Evolutionary conservation across 805 yeast genomes (phyloP).

Genomic region (Ogataea sp.): DNA sequence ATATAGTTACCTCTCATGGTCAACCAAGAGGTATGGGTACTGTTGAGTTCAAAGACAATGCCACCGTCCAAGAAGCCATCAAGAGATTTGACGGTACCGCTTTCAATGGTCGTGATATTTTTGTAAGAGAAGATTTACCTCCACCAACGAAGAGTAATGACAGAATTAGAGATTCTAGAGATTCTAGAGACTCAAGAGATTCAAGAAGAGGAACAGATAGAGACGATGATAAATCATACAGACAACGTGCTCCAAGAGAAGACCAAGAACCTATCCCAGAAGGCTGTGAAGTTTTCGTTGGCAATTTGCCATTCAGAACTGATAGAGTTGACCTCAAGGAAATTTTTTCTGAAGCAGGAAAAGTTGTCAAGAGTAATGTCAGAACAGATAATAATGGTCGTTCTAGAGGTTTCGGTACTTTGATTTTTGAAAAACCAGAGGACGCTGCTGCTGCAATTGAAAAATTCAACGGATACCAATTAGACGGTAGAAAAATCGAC

Average conservation of each 20-base stretch:
- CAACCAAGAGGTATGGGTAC: slow-evolving; percentile 88
- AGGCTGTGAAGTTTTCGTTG: slow-evolving; percentile 58
- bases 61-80: slow-evolving; percentile 68
- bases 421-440: slow-evolving; percentile 54
- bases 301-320: slow-evolving; percentile 74
- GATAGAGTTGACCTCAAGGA: slow-evolving; percentile 85
- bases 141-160: slow-evolving; percentile 57
- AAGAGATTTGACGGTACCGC: slow-evolving; percentile 54
- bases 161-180: slow-evolving; percentile 21
- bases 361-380: slow-evolving; percentile 77
- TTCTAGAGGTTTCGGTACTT: slow-evolving; percentile 83
- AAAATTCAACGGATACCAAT: slow-evolving; percentile 56
- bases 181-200: slow-evolving; percentile 14
- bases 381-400: slow-evolving; percentile 58
- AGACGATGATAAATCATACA: slow-evolving; percentile 7
- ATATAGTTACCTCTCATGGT: slow-evolving; percentile 70
- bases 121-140: slow-evolving; percentile 86
- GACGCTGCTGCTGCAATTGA: slow-evolving; percentile 69
- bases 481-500: slow-evolving; percentile 72
- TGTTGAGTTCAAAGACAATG: slow-evolving; percentile 65
- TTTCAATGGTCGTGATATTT: slow-evolving; percentile 68
- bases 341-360: slow-evolving; percentile 69
- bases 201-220: slow-evolving; percentile 8
- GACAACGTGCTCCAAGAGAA: slow-evolving; percentile 8
- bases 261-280: slow-evolving; percentile 15